These are phyloP conservation scores for Penicillium sp. DNA, from an alignment of 2,329 filamentous ascomycete species.

Conservation along the genomic window DNA sequence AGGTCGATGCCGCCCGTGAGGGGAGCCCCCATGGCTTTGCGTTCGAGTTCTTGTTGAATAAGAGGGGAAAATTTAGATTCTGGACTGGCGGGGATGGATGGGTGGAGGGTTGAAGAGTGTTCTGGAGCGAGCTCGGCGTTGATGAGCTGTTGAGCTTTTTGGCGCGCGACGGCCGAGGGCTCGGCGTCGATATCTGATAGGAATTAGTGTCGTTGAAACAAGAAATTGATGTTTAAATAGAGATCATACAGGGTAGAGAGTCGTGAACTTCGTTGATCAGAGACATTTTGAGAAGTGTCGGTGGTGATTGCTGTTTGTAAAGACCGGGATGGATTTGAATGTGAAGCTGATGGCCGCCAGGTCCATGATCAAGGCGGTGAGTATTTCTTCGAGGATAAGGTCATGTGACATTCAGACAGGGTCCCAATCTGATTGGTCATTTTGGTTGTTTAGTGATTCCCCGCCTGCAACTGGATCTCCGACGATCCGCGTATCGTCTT, in stretches of 20 bases:
- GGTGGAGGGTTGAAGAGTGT: slow-evolving; percentile 57
- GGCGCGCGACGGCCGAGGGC: slow-evolving; percentile 64
- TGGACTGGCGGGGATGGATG: slow-evolving; percentile 59
- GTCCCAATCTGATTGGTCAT: no score
- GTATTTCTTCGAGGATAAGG: neutral
- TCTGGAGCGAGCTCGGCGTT: slow-evolving; percentile 63
- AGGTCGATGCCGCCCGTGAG: slow-evolving; percentile 70
- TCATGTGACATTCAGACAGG: neutral
- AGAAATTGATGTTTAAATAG: neutral
- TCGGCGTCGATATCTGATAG: slow-evolving; percentile 76
- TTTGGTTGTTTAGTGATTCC: neutral
- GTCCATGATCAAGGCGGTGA: neutral
- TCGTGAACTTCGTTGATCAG: slow-evolving; percentile 73
- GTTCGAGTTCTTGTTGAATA: slow-evolving; percentile 69
- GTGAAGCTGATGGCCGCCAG: neutral
- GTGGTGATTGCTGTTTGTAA: neutral
- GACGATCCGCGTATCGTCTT: neutral
- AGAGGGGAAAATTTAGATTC: slow-evolving; percentile 65
- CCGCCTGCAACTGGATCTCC: neutral
- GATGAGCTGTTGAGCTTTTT: slow-evolving; percentile 71
- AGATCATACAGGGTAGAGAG: slow-evolving; percentile 75
- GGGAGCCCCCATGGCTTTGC: slow-evolving; percentile 64
- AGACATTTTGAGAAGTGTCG: slow-evolving; percentile 57
- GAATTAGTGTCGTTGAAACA: slow-evolving; percentile 21
- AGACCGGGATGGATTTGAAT: neutral